These are phyloP conservation scores for Akebia trifoliata DNA, from an alignment of 164 flowering plant genomes.

Conservation along the genomic window DNA sequence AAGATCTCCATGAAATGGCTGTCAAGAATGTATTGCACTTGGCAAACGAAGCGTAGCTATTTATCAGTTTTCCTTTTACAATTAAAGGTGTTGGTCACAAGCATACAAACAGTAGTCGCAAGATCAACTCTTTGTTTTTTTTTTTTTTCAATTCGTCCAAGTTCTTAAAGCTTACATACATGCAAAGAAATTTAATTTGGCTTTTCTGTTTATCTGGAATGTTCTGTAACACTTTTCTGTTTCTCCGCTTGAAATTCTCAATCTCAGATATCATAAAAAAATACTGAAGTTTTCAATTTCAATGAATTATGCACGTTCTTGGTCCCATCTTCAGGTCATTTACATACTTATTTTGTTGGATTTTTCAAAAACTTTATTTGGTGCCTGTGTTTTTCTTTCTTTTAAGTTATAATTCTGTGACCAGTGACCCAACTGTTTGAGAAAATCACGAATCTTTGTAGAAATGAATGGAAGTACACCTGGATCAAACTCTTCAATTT, in stretches of 20 bases:
- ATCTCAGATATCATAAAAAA: neutral
- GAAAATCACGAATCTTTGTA: slow-evolving; percentile 19
- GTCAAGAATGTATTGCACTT: too few relatives aligned
- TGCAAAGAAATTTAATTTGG: neutral
- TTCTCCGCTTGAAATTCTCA: neutral
- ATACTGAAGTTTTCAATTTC: neutral
- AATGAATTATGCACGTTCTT: neutral
- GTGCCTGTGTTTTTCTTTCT: neutral
- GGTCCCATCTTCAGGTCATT: neutral
- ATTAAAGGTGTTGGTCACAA: too few relatives aligned
- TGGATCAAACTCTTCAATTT: slow-evolving; percentile 22
- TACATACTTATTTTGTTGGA: neutral
- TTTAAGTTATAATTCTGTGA: neutral
- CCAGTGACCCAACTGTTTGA: neutral
- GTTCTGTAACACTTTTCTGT: neutral
- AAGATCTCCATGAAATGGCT: too few relatives aligned
- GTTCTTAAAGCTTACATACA: too few relatives aligned
- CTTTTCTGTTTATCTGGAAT: neutral
- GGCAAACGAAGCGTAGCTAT: too few relatives aligned
- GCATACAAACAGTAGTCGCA: too few relatives aligned
- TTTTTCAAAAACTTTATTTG: neutral
- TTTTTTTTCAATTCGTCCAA: neutral
- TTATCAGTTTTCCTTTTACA: too few relatives aligned
- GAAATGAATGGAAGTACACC: slow-evolving; percentile 32
- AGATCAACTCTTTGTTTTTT: too few relatives aligned